Conservation (phyloP, 176 grass and related monocot genomes). For the Carex scoparia region DNA sequence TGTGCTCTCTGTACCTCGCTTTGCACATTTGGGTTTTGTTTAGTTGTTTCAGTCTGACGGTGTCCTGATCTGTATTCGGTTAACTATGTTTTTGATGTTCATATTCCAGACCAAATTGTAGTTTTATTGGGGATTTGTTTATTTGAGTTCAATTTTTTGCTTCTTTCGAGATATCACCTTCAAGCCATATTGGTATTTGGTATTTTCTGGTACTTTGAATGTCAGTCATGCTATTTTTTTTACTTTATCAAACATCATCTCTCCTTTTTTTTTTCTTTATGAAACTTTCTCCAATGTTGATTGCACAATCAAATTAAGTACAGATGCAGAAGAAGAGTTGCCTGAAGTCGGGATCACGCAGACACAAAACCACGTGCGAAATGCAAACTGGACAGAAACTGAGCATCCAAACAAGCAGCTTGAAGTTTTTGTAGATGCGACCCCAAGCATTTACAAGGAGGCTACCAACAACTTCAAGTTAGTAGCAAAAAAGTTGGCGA, state of each 20-base stretch:
- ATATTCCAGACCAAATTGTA: background rate
- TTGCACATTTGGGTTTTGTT: background rate
- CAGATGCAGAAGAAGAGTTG: background rate
- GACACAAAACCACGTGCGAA: background rate
- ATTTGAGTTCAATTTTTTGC: background rate
- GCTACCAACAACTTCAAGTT: background rate
- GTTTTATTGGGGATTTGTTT: background rate
- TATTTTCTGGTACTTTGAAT: background rate
- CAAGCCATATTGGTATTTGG: background rate
- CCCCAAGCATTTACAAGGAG: conserved; percentile 14
- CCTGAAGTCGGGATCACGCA: background rate
- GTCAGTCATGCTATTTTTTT: background rate
- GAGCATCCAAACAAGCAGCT: background rate
- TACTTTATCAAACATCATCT: background rate
- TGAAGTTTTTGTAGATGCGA: background rate
- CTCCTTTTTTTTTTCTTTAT: background rate
- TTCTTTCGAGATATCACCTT: background rate
- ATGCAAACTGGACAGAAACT: conserved; percentile 3
- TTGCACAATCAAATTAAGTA: background rate
- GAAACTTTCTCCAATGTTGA: too few relatives aligned
- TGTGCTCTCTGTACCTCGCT: background rate
- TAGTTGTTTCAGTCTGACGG: background rate
- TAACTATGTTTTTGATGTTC: background rate
- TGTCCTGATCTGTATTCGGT: background rate
- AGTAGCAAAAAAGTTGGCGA: conserved; percentile 6